Evolutionary conservation across 2,329 filamentous ascomycete genomes (phyloP).

Genomic region (Paraconiothyrium brasiliense): DNA sequence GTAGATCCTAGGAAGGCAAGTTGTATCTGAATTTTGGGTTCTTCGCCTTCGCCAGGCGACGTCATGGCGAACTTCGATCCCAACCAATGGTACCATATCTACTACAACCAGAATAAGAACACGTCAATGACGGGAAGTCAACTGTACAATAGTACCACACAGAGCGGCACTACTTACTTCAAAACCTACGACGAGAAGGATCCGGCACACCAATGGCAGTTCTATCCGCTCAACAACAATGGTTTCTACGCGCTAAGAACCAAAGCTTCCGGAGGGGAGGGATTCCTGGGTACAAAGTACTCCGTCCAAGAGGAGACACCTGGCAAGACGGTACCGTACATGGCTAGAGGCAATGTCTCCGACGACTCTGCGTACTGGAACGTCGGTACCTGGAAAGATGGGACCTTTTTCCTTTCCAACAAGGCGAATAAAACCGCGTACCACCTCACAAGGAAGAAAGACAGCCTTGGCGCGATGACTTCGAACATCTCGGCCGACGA

Average conservation of each 20-base stretch:
- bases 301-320: background rate
- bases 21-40: background rate
- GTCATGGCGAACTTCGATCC: conserved; percentile 20
- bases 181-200: background rate
- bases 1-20: background rate
- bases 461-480: background rate
- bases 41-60: background rate
- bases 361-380: conserved; percentile 4
- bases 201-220: conserved; percentile 19
- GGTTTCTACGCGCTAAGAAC: conserved; percentile 20
- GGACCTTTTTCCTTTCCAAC: conserved; percentile 2
- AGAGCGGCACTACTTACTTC: conserved; percentile 12
- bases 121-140: conserved; percentile 19
- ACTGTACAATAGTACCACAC: conserved; percentile 11
- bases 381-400: background rate
- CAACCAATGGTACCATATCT: conserved; percentile 36
- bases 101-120: conserved; percentile 18
- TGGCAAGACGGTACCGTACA: background rate
- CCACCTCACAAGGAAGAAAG: background rate
- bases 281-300: conserved; percentile 8
- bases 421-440: conserved; percentile 4
- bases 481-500: background rate
- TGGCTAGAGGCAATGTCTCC: background rate
- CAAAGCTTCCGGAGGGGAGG: conserved; percentile 17
- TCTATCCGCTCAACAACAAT: conserved; percentile 15